Conservation (phyloP, 2,329 filamentous ascomycete species). For the Metarhizium humberi region DNA sequence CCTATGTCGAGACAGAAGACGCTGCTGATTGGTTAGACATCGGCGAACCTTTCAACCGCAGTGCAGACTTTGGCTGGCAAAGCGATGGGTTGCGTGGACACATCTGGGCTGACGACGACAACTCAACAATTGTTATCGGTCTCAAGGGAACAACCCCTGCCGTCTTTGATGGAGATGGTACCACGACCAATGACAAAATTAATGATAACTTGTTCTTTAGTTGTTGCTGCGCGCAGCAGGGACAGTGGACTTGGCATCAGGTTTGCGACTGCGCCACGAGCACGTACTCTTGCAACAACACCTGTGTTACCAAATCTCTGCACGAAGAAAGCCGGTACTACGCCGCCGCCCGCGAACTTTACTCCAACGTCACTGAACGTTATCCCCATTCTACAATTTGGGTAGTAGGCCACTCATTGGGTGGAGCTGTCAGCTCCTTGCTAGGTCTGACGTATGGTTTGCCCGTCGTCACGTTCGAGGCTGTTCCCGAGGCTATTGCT, state of each 20-base stretch:
- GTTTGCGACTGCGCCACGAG: constrained; percentile 87
- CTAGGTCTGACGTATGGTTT: constrained; percentile 85
- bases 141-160: constrained; percentile 86
- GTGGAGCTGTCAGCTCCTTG: constrained; percentile 80
- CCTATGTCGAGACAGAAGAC: constrained; percentile 68
- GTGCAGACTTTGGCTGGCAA: constrained; percentile 88
- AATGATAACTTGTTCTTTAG: constrained; percentile 98
- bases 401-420: constrained; percentile 87
- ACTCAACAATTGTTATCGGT: constrained; percentile 82
- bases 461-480: constrained; percentile 87
- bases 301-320: constrained; percentile 70
- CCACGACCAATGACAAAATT: constrained; percentile 92
- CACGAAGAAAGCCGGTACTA: constrained; percentile 85
- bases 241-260: constrained; percentile 80
- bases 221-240: constrained; percentile 93
- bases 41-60: constrained; percentile 71
- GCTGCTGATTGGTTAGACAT: constrained; percentile 78
- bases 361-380: constrained; percentile 80
- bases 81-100: constrained; percentile 82
- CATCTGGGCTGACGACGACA: constrained; percentile 78
- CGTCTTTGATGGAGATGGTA: constrained; percentile 93
- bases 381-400: constrained; percentile 82
- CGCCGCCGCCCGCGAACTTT: constrained; percentile 77
- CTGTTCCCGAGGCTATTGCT: constrained; percentile 82
- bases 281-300: constrained; percentile 86